Evolutionary conservation across 805 yeast genomes (phyloP), one percentile per base, ranked within the genome.

Genomic region (Cyberlindnera xishuangbannaensis): DNA sequence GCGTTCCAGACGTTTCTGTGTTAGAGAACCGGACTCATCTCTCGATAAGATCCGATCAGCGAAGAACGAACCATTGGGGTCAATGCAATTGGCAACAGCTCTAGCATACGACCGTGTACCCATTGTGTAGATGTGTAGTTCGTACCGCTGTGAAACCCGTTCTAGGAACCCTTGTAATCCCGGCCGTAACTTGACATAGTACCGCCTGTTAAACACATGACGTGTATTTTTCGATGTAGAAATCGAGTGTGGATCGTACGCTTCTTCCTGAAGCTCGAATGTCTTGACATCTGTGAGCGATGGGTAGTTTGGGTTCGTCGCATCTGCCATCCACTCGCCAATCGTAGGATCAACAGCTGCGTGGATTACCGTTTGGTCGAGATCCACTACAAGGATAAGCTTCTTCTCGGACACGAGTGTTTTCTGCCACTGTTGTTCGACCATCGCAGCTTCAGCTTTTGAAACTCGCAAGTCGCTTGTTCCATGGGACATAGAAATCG

Each of bases 331-430:
- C 98, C 98, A 92, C 51, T 85, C 95, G 1, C 92, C 92, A 19
- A 92, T 95, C 0, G 96, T 87, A 1, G 97, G 97, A 55, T 92
- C 98, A 13, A 90, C 97, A 5, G 97, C 90, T 26, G 97, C 95
- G 53, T 92, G 98, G 20, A 92, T 90, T 5, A 92, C 94, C 0
- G 98, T 92, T 57, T 92, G 98, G 62, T 92, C 98, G 43, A 92
- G 68, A 65, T 92, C 98, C 5, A 92, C 98, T 18, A 92, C 97
- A 36, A 92, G 66, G 19, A 92, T 87, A 41, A 92, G 65, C 55
- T 84, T 85, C 39, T 70, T 64, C 33, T 76, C 83, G 12, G 65
- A 55, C 6, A 77, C 58, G 29, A 92, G 65, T 38, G 81, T 65
- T 36, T 66, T 62, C 5, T 85, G 75, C 33, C 87, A 69, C 19